Conservation (phyloP, 1,284 basidiomycete species). For the Trichosporon asahii region DNA sequence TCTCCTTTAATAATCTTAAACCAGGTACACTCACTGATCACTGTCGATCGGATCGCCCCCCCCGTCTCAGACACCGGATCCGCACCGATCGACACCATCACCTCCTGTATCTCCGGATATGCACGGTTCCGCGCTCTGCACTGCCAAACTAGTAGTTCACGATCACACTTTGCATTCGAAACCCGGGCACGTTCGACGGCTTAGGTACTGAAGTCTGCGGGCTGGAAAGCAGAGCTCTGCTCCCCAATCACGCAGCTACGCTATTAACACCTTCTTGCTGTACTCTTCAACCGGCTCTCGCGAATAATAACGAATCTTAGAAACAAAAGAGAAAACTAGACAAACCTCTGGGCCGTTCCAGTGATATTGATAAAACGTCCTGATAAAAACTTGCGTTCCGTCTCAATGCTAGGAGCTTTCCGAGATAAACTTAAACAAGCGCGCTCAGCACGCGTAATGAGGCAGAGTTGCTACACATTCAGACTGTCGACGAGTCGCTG, state of each 20-base stretch:
- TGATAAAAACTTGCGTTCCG: conserved; percentile 7
- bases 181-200: conserved; percentile 1
- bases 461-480: conserved; percentile 7
- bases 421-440: not conserved
- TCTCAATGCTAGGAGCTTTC: conserved; percentile 4
- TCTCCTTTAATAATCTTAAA: not conserved
- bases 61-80: not conserved
- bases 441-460: conserved; percentile 6
- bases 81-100: not conserved
- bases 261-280: not conserved
- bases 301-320: conserved; percentile 3
- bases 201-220: not conserved
- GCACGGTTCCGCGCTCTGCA: not conserved
- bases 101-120: not conserved
- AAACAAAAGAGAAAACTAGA: not conserved
- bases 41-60: too few species aligned
- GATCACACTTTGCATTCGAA: not conserved
- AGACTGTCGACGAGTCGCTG: conserved; percentile 4
- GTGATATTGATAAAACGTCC: conserved; percentile 6
- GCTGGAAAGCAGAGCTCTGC: not conserved
- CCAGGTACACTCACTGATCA: not conserved
- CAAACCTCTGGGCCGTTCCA: not conserved
- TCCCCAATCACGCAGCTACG: not conserved
- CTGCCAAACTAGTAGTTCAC: not conserved
- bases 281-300: not conserved